Conservation (phyloP, 1,284 basidiomycete genomes). For the Wallemia hederae region DNA sequence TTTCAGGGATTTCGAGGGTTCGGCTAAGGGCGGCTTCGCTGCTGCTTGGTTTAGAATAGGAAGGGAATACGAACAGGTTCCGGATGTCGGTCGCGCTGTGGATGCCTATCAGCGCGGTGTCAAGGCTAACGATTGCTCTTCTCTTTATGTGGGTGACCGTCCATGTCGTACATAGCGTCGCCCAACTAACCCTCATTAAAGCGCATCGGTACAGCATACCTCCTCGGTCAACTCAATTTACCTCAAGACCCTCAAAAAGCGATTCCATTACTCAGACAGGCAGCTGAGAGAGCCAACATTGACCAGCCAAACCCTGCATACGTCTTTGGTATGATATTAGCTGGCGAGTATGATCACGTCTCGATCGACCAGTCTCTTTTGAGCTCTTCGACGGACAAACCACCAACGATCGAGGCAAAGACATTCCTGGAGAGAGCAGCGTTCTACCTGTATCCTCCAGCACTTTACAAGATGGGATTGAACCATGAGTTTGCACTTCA, state of each 20-base stretch:
- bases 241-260: slow-evolving; percentile 27
- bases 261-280: slow-evolving; percentile 39
- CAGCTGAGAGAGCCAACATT: slow-evolving; percentile 43
- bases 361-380: slow-evolving; percentile 20
- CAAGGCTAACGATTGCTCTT: slow-evolving; percentile 36
- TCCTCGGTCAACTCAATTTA: slow-evolving; percentile 56
- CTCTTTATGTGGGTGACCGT: slow-evolving; percentile 34
- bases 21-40: slow-evolving; percentile 39
- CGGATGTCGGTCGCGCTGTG: slow-evolving; percentile 34
- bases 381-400: slow-evolving; percentile 14
- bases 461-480: slow-evolving; percentile 77
- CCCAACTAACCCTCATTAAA: slow-evolving; percentile 13
- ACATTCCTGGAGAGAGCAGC: slow-evolving; percentile 48
- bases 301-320: slow-evolving; percentile 61
- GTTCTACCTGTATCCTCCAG: slow-evolving; percentile 55
- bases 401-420: slow-evolving; percentile 21
- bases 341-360: slow-evolving; percentile 31
- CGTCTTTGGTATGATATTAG: slow-evolving; percentile 42
- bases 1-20: slow-evolving; percentile 59
- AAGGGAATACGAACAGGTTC: slow-evolving; percentile 65
- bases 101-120: slow-evolving; percentile 61
- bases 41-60: slow-evolving; percentile 69
- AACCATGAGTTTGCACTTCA: slow-evolving; percentile 69
- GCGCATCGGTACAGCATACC: slow-evolving; percentile 67
- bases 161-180: slow-evolving; percentile 2